phyloP scores from a whole-genome alignment of 495 filamentous ascomycete species.

The Xylaria cubensis region DNA sequence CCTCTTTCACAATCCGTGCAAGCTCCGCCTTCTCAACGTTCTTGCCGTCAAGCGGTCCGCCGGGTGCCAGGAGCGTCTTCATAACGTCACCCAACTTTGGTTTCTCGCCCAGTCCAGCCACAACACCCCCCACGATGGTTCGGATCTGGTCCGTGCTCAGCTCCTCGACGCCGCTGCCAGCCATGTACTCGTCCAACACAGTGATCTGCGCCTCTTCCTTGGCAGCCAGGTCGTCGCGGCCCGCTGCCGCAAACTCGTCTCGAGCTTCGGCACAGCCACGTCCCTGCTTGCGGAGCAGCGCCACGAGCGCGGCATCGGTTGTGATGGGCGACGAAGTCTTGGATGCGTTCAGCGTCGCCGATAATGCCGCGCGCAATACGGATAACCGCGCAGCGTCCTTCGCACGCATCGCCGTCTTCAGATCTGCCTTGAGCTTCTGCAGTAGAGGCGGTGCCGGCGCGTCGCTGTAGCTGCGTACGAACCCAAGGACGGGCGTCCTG shows the following conservation, averaged over 20 bases:
- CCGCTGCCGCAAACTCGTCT: conserved; percentile 56
- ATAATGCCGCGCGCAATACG: conserved; percentile 61
- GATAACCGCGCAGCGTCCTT: conserved; percentile 62
- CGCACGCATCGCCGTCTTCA: conserved; percentile 65
- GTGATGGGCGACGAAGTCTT: conserved; percentile 61
- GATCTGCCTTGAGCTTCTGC: conserved; percentile 57
- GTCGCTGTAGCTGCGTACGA: conserved; percentile 46
- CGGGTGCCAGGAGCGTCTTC: conserved; percentile 45
- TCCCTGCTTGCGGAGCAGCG: conserved; percentile 56
- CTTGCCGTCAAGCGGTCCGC: conserved; percentile 48
- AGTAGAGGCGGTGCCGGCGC: conserved; percentile 48
- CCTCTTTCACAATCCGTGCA: conserved; percentile 43
- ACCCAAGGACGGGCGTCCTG: conserved; percentile 16
- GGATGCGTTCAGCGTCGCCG: conserved; percentile 61
- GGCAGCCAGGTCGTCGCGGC: conserved; percentile 60
- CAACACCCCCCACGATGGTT: conserved; percentile 43
- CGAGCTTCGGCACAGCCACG: conserved; percentile 48
- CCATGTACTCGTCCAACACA: conserved; percentile 58
- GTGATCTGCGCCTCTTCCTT: conserved; percentile 58
- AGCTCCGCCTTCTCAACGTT: conserved; percentile 45
- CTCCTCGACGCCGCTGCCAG: conserved; percentile 49
- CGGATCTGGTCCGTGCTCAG: conserved; percentile 51
- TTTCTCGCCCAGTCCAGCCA: conserved; percentile 41
- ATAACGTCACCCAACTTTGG: conserved; percentile 42
- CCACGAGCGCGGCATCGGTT: conserved; percentile 63